These are phyloP conservation scores for Stagonosporopsis chrysanthemi DNA, from an alignment of 2,329 filamentous ascomycete species.

Conservation along the genomic window DNA sequence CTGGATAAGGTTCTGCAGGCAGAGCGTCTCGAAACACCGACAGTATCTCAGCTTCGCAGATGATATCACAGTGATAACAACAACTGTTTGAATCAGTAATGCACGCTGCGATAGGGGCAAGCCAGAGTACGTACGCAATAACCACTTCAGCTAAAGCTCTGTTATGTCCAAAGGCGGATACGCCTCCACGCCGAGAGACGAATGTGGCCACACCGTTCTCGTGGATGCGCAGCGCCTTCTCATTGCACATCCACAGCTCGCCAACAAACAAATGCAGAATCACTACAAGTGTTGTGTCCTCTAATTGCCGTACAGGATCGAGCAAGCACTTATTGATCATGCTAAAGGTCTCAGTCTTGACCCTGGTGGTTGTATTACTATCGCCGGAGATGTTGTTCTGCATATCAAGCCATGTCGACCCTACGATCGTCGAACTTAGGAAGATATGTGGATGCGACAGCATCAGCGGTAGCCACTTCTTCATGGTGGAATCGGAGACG, in stretches of 20 bases:
- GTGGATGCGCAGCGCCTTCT: slow-evolving; percentile 35
- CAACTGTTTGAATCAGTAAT: slow-evolving; percentile 25
- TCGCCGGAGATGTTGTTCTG: slow-evolving; percentile 29
- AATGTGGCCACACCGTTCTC: slow-evolving; percentile 34
- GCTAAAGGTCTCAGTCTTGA: slow-evolving; percentile 38
- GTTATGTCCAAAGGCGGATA: slow-evolving; percentile 23
- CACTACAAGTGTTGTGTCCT: slow-evolving; percentile 39
- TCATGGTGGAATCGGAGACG: slow-evolving; percentile 26
- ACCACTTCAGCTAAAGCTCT: slow-evolving; percentile 29
- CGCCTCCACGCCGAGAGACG: slow-evolving; percentile 34
- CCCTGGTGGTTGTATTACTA: slow-evolving; percentile 33
- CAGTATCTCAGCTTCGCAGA: slow-evolving; percentile 35
- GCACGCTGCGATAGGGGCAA: background rate
- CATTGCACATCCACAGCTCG: slow-evolving; percentile 43
- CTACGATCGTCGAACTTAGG: slow-evolving; percentile 34
- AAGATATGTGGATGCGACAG: slow-evolving; percentile 36
- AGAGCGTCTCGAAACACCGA: slow-evolving; percentile 28
- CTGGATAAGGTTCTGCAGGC: slow-evolving; percentile 4
- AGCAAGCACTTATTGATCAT: slow-evolving; percentile 38
- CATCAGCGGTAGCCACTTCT: slow-evolving; percentile 39
- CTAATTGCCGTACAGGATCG: slow-evolving; percentile 13
- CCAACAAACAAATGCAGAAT: slow-evolving; percentile 42
- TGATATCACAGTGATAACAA: slow-evolving; percentile 37
- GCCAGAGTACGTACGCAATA: slow-evolving; percentile 31
- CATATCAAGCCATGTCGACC: slow-evolving; percentile 43